Evolutionary conservation across 2,329 filamentous ascomycete species (phyloP).

Genomic region (Fusarium solani-melongenae): DNA sequence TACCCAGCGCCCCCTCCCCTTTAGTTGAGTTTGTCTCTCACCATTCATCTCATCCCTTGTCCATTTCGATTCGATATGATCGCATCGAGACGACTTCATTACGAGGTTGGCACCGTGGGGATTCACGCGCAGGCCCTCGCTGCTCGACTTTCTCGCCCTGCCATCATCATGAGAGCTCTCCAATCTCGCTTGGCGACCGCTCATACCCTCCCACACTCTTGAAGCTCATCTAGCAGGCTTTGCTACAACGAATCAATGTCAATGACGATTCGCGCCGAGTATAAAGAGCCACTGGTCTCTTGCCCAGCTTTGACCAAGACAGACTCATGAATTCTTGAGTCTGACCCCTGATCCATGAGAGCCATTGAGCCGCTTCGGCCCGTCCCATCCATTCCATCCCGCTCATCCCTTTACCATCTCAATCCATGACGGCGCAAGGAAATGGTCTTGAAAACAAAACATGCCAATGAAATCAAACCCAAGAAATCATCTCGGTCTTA

Average conservation of each 20-base stretch:
- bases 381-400: neutral
- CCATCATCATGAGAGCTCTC: neutral
- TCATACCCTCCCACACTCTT: neutral
- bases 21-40: slow-evolving; percentile 14
- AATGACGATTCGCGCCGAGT: neutral
- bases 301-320: neutral
- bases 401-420: neutral
- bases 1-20: slow-evolving; percentile 17
- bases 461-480: neutral
- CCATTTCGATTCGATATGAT: neutral
- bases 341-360: neutral
- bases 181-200: neutral
- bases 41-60: slow-evolving; percentile 17
- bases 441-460: neutral
- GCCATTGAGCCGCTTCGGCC: neutral
- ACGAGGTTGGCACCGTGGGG: neutral
- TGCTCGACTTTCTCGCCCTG: neutral
- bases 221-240: neutral
- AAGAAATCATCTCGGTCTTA: neutral
- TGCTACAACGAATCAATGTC: neutral
- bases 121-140: neutral
- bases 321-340: neutral
- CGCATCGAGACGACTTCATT: neutral
- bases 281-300: neutral
- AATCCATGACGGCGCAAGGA: neutral